Conservation (phyloP, 106 monocot genomes). For the Triglochin maritima region DNA sequence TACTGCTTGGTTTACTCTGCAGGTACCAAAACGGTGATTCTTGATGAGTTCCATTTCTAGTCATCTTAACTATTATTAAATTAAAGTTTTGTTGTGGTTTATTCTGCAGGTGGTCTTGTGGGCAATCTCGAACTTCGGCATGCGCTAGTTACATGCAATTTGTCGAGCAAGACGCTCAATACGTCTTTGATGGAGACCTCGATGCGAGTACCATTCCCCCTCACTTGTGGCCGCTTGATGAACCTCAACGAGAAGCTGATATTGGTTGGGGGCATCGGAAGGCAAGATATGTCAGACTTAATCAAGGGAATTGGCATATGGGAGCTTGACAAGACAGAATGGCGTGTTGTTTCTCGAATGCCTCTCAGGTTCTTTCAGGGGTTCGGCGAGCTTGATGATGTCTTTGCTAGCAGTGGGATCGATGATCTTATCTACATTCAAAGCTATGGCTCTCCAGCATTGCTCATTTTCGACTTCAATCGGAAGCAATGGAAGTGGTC, state of each 20-base stretch:
- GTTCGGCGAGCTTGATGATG: conserved; percentile 84
- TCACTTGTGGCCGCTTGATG: conserved; percentile 84
- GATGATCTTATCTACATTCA: conserved; percentile 64
- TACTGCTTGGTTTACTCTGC: conserved; percentile 69
- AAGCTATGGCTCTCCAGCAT: conserved; percentile 53
- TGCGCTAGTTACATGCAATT: conserved; percentile 51
- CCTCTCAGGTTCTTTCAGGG: conserved; percentile 78
- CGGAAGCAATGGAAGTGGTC: conserved; percentile 77
- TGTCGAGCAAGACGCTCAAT: conserved; percentile 16
- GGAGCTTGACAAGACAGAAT: conserved; percentile 53
- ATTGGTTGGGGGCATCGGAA: conserved; percentile 86
- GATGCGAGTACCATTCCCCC: conserved; percentile 47
- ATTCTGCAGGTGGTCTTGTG: conserved; percentile 23
- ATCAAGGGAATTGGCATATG: conserved; percentile 90
- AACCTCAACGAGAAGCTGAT: conserved; percentile 68
- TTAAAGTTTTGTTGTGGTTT: conserved; percentile 19
- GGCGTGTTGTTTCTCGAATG: conserved; percentile 72
- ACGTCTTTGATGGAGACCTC: conserved; percentile 26
- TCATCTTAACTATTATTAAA: too few relatives aligned
- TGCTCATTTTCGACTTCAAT: conserved; percentile 63
- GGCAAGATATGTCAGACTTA: conserved; percentile 57
- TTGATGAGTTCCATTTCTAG: too few relatives aligned
- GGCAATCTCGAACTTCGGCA: conserved; percentile 47
- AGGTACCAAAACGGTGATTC: conserved; percentile 8
- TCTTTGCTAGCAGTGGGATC: conserved; percentile 70